phyloP scores from a whole-genome alignment of 2,329 filamentous ascomycete genomes.

The Xylaria sp. region DNA sequence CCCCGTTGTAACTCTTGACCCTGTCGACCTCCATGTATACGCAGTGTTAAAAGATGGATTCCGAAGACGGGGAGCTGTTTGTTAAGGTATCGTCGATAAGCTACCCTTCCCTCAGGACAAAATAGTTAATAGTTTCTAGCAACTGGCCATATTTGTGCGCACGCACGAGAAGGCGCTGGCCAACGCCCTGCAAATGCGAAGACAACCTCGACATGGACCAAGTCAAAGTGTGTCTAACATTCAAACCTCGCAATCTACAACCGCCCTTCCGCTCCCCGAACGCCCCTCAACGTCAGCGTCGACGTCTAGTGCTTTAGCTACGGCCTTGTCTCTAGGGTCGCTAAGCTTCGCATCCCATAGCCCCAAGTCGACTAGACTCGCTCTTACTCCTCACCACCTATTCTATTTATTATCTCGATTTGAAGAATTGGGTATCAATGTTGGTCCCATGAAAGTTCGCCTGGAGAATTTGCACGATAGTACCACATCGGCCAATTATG shows the following conservation, averaged over 20 bases:
- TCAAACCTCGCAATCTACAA: slow-evolving; percentile 64
- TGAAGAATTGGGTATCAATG: slow-evolving; percentile 88
- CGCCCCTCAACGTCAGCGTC: slow-evolving; percentile 74
- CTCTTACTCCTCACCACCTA: slow-evolving; percentile 93
- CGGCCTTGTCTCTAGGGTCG: slow-evolving; percentile 86
- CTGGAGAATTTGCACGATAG: slow-evolving; percentile 94
- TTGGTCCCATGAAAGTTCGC: slow-evolving; percentile 96
- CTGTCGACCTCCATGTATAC: slow-evolving; percentile 58
- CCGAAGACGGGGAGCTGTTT: slow-evolving; percentile 90
- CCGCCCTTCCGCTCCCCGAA: slow-evolving; percentile 67
- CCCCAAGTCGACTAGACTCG: slow-evolving; percentile 90
- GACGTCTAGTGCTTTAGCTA: slow-evolving; percentile 79
- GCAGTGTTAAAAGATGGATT: slow-evolving; percentile 74
- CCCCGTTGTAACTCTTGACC: slow-evolving; percentile 27
- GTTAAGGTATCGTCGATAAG: slow-evolving; percentile 73
- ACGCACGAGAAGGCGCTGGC: slow-evolving; percentile 97
- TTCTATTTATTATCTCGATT: slow-evolving; percentile 97
- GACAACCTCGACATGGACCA: slow-evolving; percentile 77
- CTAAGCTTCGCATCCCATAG: slow-evolving; percentile 86
- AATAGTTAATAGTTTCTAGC: slow-evolving; percentile 64
- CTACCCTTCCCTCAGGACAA: slow-evolving; percentile 41
- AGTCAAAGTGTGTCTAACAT: slow-evolving; percentile 73
- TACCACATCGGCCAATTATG: slow-evolving; percentile 88
- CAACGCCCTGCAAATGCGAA: slow-evolving; percentile 89
- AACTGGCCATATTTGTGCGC: slow-evolving; percentile 94